Conservation (phyloP, 768 basidiomycete genomes). For the Cystobasidium ongulense region DNA sequence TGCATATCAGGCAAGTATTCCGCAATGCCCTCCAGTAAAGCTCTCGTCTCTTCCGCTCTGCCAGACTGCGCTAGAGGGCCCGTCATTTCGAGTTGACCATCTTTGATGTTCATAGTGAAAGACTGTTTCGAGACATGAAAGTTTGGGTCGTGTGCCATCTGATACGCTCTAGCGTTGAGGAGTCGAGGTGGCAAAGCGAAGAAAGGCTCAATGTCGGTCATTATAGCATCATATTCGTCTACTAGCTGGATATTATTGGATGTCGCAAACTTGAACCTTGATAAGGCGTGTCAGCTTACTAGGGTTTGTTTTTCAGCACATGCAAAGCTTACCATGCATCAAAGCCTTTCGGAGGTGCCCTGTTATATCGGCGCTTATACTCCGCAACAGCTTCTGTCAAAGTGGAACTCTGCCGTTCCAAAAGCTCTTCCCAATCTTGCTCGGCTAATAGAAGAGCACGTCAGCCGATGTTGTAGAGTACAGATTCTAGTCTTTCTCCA, state of each 20-base stretch:
- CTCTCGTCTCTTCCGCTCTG: conserved; percentile 36
- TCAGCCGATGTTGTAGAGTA: neutral
- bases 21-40: conserved; percentile 36
- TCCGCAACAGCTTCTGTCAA: conserved; percentile 68
- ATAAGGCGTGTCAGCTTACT: neutral
- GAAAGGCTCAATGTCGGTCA: conserved; percentile 38
- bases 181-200: conserved; percentile 34
- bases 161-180: conserved; percentile 30
- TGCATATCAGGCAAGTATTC: conserved; percentile 34
- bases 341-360: conserved; percentile 78
- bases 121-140: neutral
- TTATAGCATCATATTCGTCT: conserved; percentile 41
- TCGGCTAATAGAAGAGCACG: neutral
- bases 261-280: conserved; percentile 7
- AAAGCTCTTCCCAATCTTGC: conserved; percentile 48
- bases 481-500: neutral
- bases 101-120: conserved; percentile 32
- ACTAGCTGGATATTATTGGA: conserved; percentile 26
- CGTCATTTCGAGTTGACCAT: conserved; percentile 33
- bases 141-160: conserved; percentile 7
- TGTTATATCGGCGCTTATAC: conserved; percentile 66
- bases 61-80: conserved; percentile 33
- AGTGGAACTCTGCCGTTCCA: conserved; percentile 71
- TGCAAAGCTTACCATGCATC: conserved; percentile 64
- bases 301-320: too few relatives aligned